Evolutionary conservation across 768 basidiomycete species (phyloP).

Genomic region (Phaeolepiota aurea): DNA sequence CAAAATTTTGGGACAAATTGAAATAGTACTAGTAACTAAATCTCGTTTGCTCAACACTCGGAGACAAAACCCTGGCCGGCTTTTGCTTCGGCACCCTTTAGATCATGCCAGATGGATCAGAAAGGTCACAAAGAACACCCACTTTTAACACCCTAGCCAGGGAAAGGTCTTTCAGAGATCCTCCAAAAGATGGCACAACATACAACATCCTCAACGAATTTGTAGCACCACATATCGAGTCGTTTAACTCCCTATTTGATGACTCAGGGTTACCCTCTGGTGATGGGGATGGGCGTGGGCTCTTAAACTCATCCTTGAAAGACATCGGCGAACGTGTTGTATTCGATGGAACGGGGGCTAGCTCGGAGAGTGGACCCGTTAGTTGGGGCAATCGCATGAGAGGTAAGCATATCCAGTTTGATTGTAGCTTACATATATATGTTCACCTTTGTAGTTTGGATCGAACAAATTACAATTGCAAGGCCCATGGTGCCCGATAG

Average conservation of each 20-base stretch:
- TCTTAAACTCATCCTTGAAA: conserved; percentile 68
- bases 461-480: conserved; percentile 76
- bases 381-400: conserved; percentile 81
- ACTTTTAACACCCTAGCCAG: conserved; percentile 80
- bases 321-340: conserved; percentile 91
- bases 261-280: conserved; percentile 74
- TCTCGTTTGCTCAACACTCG: too few species aligned
- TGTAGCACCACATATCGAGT: conserved; percentile 88
- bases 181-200: conserved; percentile 57
- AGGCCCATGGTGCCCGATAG: conserved; percentile 84
- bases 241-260: conserved; percentile 95
- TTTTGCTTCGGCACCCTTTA: too few species aligned
- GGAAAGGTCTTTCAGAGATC: conserved; percentile 72
- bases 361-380: conserved; percentile 40
- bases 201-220: conserved; percentile 87
- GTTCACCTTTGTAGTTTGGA: conserved; percentile 72
- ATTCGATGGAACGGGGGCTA: conserved; percentile 68
- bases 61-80: too few species aligned
- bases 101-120: conserved; percentile 48
- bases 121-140: conserved; percentile 26
- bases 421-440: background rate
- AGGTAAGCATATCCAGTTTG: conserved; percentile 39
- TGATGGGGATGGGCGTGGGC: conserved; percentile 70
- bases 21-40: background rate
- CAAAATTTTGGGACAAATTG: too few species aligned